Percentiles rank a stretch among this genome's conserved stretches.
phyloP scores from a whole-genome alignment of 2,329 filamentous ascomycete genomes.

The Xylaria sp. region DNA sequence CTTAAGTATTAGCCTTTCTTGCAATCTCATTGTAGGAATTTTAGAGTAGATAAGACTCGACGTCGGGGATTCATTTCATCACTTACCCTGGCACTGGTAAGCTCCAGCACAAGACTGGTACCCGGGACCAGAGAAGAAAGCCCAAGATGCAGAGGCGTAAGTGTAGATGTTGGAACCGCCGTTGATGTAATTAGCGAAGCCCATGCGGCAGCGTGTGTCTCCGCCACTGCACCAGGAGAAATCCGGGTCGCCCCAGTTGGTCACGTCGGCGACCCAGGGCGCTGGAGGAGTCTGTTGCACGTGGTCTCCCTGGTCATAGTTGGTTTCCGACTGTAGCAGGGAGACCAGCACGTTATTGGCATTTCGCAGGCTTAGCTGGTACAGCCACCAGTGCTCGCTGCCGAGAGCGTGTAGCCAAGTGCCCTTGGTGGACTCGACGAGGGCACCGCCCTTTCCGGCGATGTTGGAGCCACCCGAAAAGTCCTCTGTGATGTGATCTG shows the following conservation, averaged over 20 bases:
- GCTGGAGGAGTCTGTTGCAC: constrained; percentile 51
- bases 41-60: not conserved
- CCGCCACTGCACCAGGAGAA: constrained; percentile 54
- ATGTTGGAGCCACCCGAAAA: constrained; percentile 60
- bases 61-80: not conserved
- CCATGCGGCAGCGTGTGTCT: constrained; percentile 57
- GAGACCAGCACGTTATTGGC: constrained; percentile 63
- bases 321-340: constrained; percentile 66
- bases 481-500: constrained; percentile 62
- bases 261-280: constrained; percentile 54
- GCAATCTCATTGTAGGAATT: not conserved
- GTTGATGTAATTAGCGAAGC: constrained; percentile 55
- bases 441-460: constrained; percentile 60
- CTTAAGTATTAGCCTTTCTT: not conserved
- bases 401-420: constrained; percentile 65
- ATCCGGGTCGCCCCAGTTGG: constrained; percentile 56
- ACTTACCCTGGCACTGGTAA: constrained; percentile 52
- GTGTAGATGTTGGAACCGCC: constrained; percentile 56
- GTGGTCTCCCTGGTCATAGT: constrained; percentile 59
- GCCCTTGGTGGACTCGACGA: constrained; percentile 58
- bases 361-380: constrained; percentile 65
- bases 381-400: constrained; percentile 68
- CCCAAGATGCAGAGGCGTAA: constrained; percentile 57
- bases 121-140: constrained; percentile 56
- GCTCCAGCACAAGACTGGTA: constrained; percentile 51